Conservation (phyloP, 2,329 filamentous ascomycete genomes). For the Curvularia eragrostidis region DNA sequence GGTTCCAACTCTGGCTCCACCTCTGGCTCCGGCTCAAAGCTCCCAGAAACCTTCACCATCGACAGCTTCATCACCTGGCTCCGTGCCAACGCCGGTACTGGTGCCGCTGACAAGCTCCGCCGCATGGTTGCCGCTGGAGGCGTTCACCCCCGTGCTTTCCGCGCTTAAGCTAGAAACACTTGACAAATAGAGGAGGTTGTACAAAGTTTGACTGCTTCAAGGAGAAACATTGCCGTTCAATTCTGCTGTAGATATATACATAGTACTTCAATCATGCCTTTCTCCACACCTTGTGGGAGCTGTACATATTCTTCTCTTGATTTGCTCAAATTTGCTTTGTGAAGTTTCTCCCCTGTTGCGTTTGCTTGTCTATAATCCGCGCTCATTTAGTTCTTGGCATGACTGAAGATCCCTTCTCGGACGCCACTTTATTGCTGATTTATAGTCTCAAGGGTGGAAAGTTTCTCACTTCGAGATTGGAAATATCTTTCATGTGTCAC, state of each 20-base stretch:
- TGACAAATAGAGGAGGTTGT: neutral
- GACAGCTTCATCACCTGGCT: slow-evolving; percentile 45
- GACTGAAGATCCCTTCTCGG: too few species aligned
- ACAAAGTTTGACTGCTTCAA: slow-evolving; percentile 2
- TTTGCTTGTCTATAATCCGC: too few species aligned
- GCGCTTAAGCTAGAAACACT: slow-evolving; percentile 18
- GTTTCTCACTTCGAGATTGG: too few species aligned
- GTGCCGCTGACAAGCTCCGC: slow-evolving; percentile 32
- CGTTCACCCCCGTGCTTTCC: slow-evolving; percentile 40
- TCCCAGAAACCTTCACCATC: slow-evolving; percentile 44
- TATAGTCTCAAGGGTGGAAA: too few species aligned
- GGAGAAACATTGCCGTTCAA: slow-evolving; percentile 22
- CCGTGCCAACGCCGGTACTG: slow-evolving; percentile 34
- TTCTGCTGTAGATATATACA: slow-evolving; percentile 45
- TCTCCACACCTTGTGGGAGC: slow-evolving; percentile 8
- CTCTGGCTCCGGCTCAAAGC: slow-evolving; percentile 19
- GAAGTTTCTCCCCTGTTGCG: neutral
- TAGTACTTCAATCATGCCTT: slow-evolving; percentile 29
- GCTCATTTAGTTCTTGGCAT: too few species aligned
- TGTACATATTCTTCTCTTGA: neutral
- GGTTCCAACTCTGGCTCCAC: slow-evolving; percentile 20
- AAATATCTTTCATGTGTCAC: too few species aligned
- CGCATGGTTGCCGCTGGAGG: slow-evolving; percentile 32
- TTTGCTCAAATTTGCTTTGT: neutral
- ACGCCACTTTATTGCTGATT: too few species aligned